Percentiles rank a stretch among this genome's conserved stretches.
These are phyloP conservation scores for Eucalyptus erythrocorys DNA, from an alignment of 345 rosid species.

Conservation along the genomic window DNA sequence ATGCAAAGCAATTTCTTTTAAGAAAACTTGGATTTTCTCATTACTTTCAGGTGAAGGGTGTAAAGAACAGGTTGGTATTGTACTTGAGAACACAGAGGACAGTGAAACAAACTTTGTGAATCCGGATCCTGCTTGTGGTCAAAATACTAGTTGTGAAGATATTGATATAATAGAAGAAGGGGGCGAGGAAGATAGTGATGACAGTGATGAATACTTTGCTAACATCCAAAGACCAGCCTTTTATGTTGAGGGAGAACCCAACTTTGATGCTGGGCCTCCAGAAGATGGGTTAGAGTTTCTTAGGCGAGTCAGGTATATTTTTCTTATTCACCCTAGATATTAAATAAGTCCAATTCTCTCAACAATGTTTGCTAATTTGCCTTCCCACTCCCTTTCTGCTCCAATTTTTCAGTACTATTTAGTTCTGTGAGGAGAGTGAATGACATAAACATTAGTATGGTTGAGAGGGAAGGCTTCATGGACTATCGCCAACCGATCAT, in stretches of 20 bases:
- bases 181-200: constrained; percentile 38
- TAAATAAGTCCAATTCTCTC: neutral
- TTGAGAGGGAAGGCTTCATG: neutral
- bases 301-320: constrained; percentile 75
- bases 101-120: constrained; percentile 3
- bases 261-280: constrained; percentile 83
- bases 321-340: neutral
- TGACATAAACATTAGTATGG: neutral
- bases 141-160: constrained; percentile 15
- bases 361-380: neutral
- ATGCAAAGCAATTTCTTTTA: neutral
- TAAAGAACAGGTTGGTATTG: constrained; percentile 12
- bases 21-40: neutral
- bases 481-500: accelerated
- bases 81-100: constrained; percentile 4
- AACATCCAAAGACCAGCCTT: constrained; percentile 87
- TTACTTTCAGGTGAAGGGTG: constrained; percentile 37
- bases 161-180: constrained; percentile 19
- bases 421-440: neutral
- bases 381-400: neutral
- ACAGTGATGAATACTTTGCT: constrained; percentile 47
- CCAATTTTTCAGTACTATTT: neutral
- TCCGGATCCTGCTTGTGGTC: constrained; percentile 2
- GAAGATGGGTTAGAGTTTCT: constrained; percentile 89
- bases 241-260: constrained; percentile 72